Evolutionary conservation across 202 grass and related monocot genomes (phyloP).

Genomic region (Schoenoplectus tabernaemontani): DNA sequence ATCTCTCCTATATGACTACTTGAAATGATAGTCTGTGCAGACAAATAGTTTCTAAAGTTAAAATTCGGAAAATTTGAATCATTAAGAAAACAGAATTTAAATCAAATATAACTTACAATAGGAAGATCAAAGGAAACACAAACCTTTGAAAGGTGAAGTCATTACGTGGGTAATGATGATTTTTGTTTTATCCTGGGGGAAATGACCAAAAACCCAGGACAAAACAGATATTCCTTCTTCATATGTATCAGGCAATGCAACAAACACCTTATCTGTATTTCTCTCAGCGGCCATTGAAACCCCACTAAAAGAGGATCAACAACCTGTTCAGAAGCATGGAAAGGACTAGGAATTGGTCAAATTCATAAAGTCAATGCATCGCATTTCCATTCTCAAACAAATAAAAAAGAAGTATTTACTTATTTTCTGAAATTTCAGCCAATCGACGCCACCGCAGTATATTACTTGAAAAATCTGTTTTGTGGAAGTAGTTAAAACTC

Average conservation of each 20-base stretch:
- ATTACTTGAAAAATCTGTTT: not conserved
- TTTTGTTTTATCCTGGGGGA: not conserved
- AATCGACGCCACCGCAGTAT: not conserved
- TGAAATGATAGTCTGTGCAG: not conserved
- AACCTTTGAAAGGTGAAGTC: conserved; percentile 4
- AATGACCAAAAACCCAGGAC: conserved; percentile 39
- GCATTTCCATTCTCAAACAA: not conserved
- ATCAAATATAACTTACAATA: not conserved
- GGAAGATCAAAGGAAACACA: not conserved
- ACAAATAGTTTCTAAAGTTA: not conserved
- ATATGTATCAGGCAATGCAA: conserved; percentile 48
- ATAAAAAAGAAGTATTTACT: not conserved
- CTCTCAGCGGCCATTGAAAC: not conserved
- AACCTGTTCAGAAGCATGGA: not conserved
- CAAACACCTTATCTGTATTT: conserved; percentile 39
- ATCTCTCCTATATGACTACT: not conserved
- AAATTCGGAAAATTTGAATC: not conserved
- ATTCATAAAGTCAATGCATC: not conserved
- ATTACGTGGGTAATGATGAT: conserved; percentile 43
- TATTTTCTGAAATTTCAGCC: not conserved
- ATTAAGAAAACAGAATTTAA: not conserved
- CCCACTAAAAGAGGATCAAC: not conserved
- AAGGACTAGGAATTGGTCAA: not conserved
- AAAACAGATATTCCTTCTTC: conserved; percentile 41
- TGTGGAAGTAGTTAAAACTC: not conserved